Percentiles rank a stretch among this genome's conserved stretches.
Conservation (phyloP, 1,284 basidiomycete genomes). For the Apiotrichum sp. region DNA sequence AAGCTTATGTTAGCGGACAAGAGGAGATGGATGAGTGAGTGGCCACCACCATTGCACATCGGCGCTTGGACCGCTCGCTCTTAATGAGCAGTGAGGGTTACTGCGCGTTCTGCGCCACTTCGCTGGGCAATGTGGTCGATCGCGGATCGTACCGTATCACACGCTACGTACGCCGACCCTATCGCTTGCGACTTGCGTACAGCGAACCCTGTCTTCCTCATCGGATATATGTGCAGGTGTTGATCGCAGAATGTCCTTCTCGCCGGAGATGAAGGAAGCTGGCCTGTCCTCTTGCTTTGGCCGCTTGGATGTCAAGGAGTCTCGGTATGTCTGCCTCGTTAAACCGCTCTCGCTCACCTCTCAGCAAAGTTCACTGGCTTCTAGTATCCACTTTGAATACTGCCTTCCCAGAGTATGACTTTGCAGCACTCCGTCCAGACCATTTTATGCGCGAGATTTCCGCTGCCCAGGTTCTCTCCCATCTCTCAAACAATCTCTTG, state of each 20-base stretch:
- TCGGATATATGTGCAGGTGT: constrained; percentile 32
- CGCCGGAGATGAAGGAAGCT: constrained; percentile 46
- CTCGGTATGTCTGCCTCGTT: constrained; percentile 29
- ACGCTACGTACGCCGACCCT: too few relatives aligned
- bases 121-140: too few relatives aligned
- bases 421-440: constrained; percentile 82
- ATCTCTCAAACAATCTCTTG: constrained; percentile 29
- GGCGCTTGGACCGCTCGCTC: neutral
- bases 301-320: constrained; percentile 44
- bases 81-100: too few relatives aligned
- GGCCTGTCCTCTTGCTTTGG: constrained; percentile 46
- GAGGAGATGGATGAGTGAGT: constrained; percentile 47
- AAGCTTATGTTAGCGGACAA: constrained; percentile 57
- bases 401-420: constrained; percentile 96
- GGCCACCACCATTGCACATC: neutral
- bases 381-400: constrained; percentile 95
- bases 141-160: too few relatives aligned
- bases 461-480: constrained; percentile 49
- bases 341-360: neutral
- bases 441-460: constrained; percentile 82
- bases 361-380: constrained; percentile 52
- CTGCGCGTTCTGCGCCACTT: too few relatives aligned
- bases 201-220: constrained; percentile 39
- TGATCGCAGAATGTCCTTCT: constrained; percentile 39
- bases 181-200: too few relatives aligned